Conservation (phyloP, 2,329 filamentous ascomycete species). For the Aspergillus clavatus region DNA sequence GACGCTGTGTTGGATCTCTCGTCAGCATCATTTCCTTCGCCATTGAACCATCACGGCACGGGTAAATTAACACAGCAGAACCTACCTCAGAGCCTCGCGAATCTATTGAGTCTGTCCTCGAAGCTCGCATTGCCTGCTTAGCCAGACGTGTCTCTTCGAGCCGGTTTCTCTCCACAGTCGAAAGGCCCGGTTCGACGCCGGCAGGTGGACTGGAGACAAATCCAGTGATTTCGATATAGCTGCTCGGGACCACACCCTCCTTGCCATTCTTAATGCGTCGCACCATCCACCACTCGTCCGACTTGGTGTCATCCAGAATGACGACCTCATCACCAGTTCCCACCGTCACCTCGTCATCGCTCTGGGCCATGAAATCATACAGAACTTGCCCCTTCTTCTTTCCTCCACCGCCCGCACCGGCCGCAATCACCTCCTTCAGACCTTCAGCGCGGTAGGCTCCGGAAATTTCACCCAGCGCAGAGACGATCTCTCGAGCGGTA, state of each 20-base stretch:
- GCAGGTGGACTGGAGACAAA: slow-evolving; percentile 52
- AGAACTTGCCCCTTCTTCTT: slow-evolving; percentile 81
- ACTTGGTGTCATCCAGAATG: slow-evolving; percentile 82
- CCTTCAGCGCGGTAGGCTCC: slow-evolving; percentile 77
- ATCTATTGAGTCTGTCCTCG: slow-evolving; percentile 54
- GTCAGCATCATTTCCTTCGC: slow-evolving; percentile 59
- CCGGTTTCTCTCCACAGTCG: slow-evolving; percentile 69
- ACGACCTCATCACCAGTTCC: slow-evolving; percentile 84
- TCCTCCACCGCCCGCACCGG: slow-evolving; percentile 60
- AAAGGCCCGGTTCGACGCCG: slow-evolving; percentile 57
- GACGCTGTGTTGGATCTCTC: slow-evolving; percentile 67
- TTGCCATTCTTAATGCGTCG: slow-evolving; percentile 84
- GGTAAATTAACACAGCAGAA: slow-evolving; percentile 32
- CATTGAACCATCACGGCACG: neutral
- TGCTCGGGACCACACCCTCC: slow-evolving; percentile 93
- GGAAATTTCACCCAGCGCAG: slow-evolving; percentile 79
- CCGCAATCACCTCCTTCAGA: slow-evolving; percentile 78
- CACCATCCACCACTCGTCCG: slow-evolving; percentile 98
- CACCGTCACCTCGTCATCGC: slow-evolving; percentile 93
- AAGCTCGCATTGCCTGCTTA: slow-evolving; percentile 67
- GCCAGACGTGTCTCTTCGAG: slow-evolving; percentile 78
- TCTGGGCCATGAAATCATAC: slow-evolving; percentile 95
- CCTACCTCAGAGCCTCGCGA: slow-evolving; percentile 65
- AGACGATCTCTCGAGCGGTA: slow-evolving; percentile 88
- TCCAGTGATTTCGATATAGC: slow-evolving; percentile 86